Base-by-base conservation (phyloP, 768 basidiomycete species). In the Sporobolomyces roseus region DNA sequence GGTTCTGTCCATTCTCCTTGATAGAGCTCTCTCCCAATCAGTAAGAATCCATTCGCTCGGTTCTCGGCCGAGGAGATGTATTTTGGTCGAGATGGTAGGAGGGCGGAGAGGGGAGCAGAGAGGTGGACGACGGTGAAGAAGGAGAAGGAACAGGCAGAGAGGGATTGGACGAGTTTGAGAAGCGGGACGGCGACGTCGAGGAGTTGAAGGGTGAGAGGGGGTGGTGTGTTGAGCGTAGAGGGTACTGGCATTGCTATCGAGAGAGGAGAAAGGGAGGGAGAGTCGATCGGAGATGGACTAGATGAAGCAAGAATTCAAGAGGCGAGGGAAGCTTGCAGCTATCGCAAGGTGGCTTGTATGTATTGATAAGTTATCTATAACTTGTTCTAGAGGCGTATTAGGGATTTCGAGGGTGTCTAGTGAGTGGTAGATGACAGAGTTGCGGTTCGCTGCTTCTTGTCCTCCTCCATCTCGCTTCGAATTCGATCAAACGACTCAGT, bases 21-120 rank as follows among this genome's bases (percentile, higher is more conserved):
- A 53, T 78, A 75, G n/a, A 68, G 41, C 19, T 74, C 66, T 25
- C 69, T 52, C 2, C 63, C 61, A 61, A 74, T 52, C 21, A 74
- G 56, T 92, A 96, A 96, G 9, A 93, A 89, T 25, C 84, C 84
- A 79, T 93, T 93, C 74, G 97, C 97, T 78, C 96, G 92, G 19
- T 89, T 89, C 76, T 93, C 91, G 77, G 91, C 91, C 78, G 29
- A 32, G 9, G 36, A 19, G 50, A 69, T 25, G 68, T 63, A 64
- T 25, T 93, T 91, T 55, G 83, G 82, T 21, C 90, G 92, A 63
- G 87, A 87, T 0, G 71, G 63, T 2, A 69, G 46, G 27, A 67
- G 62, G 4, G 69, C 71, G 21, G 63, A 43, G 43, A 75, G 52
- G 2, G 75, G 73, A 0, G 71, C 51, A 14, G 66, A 53, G 53